Percentiles rank a stretch among this genome's conserved stretches.
These are phyloP conservation scores for Fistulifera pelliculosa DNA, from an alignment of 108 stramenopile genomes.

Conservation along the genomic window DNA sequence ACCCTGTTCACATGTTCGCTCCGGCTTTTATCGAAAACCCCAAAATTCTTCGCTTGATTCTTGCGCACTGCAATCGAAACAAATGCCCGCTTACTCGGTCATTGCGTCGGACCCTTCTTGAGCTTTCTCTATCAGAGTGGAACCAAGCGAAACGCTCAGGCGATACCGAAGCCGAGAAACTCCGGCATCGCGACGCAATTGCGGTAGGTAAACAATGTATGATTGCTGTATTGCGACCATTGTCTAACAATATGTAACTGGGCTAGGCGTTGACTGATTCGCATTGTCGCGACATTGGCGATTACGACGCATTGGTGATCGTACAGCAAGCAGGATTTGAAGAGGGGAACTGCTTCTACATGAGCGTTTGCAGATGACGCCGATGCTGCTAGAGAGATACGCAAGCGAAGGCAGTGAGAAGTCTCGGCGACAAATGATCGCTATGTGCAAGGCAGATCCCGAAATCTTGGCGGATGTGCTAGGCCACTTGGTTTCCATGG, in stretches of 20 bases:
- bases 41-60: slow-evolving; percentile 69
- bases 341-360: slow-evolving; percentile 73
- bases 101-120: slow-evolving; percentile 64
- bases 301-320: slow-evolving; percentile 76
- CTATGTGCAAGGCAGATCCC: slow-evolving; percentile 76
- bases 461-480: slow-evolving; percentile 76
- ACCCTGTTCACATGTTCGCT: slow-evolving; percentile 72
- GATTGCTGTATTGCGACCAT: background rate
- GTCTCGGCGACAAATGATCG: slow-evolving; percentile 71
- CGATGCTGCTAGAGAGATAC: slow-evolving; percentile 71
- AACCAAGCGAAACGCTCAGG: slow-evolving; percentile 61
- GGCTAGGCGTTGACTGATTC: slow-evolving; percentile 28
- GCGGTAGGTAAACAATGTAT: slow-evolving; percentile 30
- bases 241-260: background rate
- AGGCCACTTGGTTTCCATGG: slow-evolving; percentile 65
- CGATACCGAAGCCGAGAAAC: slow-evolving; percentile 59
- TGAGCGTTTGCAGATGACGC: slow-evolving; percentile 72
- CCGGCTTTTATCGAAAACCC: slow-evolving; percentile 74
- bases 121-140: slow-evolving; percentile 82
- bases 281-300: slow-evolving; percentile 64
- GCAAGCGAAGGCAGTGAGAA: slow-evolving; percentile 64
- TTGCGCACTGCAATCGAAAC: slow-evolving; percentile 74
- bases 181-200: slow-evolving; percentile 66
- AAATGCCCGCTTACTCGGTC: slow-evolving; percentile 61
- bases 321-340: slow-evolving; percentile 69